Evolutionary conservation across 768 basidiomycete species (phyloP).

Genomic region (Chalciporus pseudorubinellus): DNA sequence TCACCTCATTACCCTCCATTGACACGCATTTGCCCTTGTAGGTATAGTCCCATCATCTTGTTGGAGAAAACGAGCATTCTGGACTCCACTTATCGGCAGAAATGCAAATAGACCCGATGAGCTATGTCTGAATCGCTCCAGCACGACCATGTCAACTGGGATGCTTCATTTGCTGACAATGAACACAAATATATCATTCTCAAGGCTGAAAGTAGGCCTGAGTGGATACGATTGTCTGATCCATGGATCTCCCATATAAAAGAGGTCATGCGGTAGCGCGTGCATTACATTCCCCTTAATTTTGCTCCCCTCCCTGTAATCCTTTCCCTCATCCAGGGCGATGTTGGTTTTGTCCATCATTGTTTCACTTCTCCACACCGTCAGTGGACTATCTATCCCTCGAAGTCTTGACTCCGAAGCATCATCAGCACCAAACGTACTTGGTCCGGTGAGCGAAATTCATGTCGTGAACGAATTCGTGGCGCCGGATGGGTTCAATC

Average conservation of each 20-base stretch:
- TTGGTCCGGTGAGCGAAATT: slow-evolving; percentile 15
- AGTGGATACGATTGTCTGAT: no score
- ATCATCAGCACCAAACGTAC: background rate
- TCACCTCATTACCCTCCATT: no score
- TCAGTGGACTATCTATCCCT: slow-evolving; percentile 3
- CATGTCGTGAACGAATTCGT: slow-evolving; percentile 38
- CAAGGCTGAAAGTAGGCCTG: background rate
- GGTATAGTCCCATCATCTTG: no score
- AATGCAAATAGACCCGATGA: background rate
- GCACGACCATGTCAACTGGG: background rate
- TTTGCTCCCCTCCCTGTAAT: no score
- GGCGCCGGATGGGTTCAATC: slow-evolving; percentile 48
- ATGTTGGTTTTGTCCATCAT: slow-evolving; percentile 11
- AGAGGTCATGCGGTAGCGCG: background rate
- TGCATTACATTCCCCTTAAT: background rate
- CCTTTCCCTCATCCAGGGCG: background rate
- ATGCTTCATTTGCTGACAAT: background rate
- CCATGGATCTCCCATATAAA: slow-evolving; percentile 8
- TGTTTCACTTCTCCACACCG: slow-evolving; percentile 6
- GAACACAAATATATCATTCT: background rate
- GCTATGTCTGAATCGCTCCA: background rate
- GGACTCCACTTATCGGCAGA: no score
- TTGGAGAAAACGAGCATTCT: no score
- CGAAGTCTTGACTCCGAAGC: background rate
- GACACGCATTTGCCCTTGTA: no score